phyloP scores from a whole-genome alignment of 1,284 basidiomycete genomes.

The Abortiporus biennis region DNA sequence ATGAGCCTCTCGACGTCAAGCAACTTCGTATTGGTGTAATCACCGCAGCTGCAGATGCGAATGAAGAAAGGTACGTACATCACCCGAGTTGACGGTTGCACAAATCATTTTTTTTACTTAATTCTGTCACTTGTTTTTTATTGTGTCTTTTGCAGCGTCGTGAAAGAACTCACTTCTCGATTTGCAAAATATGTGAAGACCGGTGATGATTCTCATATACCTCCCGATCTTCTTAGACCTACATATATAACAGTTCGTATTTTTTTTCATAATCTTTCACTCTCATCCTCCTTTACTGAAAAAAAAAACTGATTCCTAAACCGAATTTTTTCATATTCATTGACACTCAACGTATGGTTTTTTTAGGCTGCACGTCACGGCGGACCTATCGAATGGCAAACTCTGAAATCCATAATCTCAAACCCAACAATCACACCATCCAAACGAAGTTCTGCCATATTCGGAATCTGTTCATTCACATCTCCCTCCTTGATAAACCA shows the following conservation, averaged over 20 bases:
- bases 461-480: no score
- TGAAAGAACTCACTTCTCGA: conserved; percentile 68
- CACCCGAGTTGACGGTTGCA: no score
- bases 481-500: no score
- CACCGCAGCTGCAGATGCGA: conserved; percentile 54
- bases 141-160: conserved; percentile 41
- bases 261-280: conserved; percentile 13
- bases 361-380: no score
- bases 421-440: background rate
- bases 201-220: conserved; percentile 76
- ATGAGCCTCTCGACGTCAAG: conserved; percentile 69
- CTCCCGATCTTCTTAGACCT: conserved; percentile 62
- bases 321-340: no score
- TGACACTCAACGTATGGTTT: no score
- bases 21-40: conserved; percentile 80
- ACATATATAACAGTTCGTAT: conserved; percentile 45
- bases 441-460: no score
- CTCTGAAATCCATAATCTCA: conserved; percentile 16
- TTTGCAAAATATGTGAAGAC: conserved; percentile 72
- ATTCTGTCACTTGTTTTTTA: background rate
- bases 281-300: conserved; percentile 17
- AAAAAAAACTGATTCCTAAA: conserved; percentile 72
- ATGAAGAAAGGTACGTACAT: conserved; percentile 55
- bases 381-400: conserved; percentile 62
- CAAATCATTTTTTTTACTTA: conserved; percentile 6